Conservation (phyloP, 2,329 filamentous ascomycete species). For the Triangularia setosa region DNA sequence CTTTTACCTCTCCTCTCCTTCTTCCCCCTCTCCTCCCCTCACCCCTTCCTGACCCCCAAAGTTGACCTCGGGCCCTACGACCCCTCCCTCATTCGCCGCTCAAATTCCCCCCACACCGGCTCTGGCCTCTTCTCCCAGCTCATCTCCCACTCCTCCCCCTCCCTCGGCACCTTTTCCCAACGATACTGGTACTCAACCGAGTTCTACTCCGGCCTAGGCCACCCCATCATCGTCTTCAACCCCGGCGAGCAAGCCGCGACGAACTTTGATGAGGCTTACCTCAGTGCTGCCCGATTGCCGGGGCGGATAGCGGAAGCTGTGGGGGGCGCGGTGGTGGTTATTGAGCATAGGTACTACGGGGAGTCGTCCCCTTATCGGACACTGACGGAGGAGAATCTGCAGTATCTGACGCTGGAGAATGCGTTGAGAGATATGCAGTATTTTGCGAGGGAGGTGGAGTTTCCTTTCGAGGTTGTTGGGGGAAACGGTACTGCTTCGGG, state of each 20-base stretch:
- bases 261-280: constrained; percentile 34
- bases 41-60: not conserved
- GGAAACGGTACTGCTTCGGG: constrained; percentile 43
- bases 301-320: constrained; percentile 38
- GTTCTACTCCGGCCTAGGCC: constrained; percentile 39
- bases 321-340: constrained; percentile 38
- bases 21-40: not conserved
- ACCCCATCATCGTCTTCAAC: constrained; percentile 39
- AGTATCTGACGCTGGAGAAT: constrained; percentile 40
- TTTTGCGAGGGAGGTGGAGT: constrained; percentile 40
- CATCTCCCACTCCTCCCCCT: constrained; percentile 38
- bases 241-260: constrained; percentile 38
- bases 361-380: constrained; percentile 35
- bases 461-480: constrained; percentile 52
- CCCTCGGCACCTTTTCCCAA: constrained; percentile 40
- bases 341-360: constrained; percentile 44
- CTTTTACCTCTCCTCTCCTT: not conserved
- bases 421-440: constrained; percentile 39
- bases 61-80: constrained; percentile 23
- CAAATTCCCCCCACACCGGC: constrained; percentile 18
- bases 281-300: constrained; percentile 41
- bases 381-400: constrained; percentile 37
- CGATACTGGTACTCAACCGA: constrained; percentile 40
- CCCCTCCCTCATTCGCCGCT: constrained; percentile 13
- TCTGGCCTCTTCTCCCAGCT: constrained; percentile 37